Evolutionary conservation across 768 basidiomycete species (phyloP), one percentile per base, ranked within the genome.

Genomic region (Boletus bicolor): DNA sequence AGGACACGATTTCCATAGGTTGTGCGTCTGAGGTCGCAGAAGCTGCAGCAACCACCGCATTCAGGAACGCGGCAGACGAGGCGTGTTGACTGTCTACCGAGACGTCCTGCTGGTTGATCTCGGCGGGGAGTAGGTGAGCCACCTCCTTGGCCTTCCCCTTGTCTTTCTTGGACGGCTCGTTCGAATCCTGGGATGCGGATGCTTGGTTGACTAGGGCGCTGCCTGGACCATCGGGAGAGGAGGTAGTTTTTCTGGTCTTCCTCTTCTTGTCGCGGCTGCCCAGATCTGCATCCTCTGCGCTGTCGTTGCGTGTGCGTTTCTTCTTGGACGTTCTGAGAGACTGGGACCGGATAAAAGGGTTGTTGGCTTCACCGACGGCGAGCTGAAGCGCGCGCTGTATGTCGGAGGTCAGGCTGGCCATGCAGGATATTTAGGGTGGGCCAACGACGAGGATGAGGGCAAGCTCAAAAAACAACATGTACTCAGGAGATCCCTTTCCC

Each of bases 31-130:
- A 74, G 15, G 79, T 78, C 8, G 78, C 79, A n/a, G 83, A 78
- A 4, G 85, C 82, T 6, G 85, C 83, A 34, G 84, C 83, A 21
- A 85, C 83, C 14, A 87, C 81, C 0, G 85, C 85, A 47, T 82
- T 82, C 38, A 87, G 72, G 49, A 87, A 78, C 8, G 83, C 83
- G 17, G 81, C 73, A 4, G 85, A 78, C 4, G 83, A 79, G 8
- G 80, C 73, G 42, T 79, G 75, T 24, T 76, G 71, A 57, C 69
- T 73, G 46, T 75, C 72, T 38, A 49, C 54, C 1, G 64, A 58
- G 26, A 60, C 37, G 37, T 62, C 57, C 28, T 63, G 64, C 26
- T 66, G 61, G 26, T 60, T 55, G 65, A 58, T 53, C 36, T 68
- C 72, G 30, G 60, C 64, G 12, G 72, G 69, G 50, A 74, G 74